Percentiles rank a stretch among this genome's conserved stretches.
These are phyloP conservation scores for Pyrus hybrid DNA, from an alignment of 331 rosid genomes.

Conservation along the genomic window DNA sequence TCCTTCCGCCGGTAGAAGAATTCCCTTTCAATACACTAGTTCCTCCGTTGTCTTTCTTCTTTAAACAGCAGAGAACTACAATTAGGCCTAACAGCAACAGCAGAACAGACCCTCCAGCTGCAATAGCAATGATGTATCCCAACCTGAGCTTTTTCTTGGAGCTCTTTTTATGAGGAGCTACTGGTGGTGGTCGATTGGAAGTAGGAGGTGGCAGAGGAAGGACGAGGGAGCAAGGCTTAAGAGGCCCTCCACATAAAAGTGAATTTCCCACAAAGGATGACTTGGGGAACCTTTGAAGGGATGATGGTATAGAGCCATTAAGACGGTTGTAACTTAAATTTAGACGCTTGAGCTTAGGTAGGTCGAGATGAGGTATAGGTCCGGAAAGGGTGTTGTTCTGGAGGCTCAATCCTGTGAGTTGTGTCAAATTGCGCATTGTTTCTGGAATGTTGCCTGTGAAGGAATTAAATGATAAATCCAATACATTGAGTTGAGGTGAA, in stretches of 20 bases:
- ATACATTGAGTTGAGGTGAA: conserved; percentile 44
- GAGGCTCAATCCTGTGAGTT: no score
- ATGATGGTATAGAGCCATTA: conserved; percentile 75
- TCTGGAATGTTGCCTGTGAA: conserved; percentile 65
- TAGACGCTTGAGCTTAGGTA: conserved; percentile 37
- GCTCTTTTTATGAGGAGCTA: conserved; percentile 20
- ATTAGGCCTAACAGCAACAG: conserved; percentile 47
- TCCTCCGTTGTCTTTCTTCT: conserved; percentile 35
- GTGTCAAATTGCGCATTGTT: conserved; percentile 51
- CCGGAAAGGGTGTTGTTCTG: conserved; percentile 78
- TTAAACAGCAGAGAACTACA: conserved; percentile 40
- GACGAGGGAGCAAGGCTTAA: conserved; percentile 42
- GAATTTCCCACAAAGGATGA: conserved; percentile 77
- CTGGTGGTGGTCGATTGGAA: conserved; percentile 29
- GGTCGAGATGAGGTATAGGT: conserved; percentile 52
- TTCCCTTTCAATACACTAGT: conserved; percentile 43
- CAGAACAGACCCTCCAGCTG: conserved; percentile 54
- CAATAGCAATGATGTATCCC: conserved; percentile 72
- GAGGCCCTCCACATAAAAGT: conserved; percentile 72
- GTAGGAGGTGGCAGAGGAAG: conserved; percentile 51
- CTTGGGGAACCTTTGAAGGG: conserved; percentile 47
- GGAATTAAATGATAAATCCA: conserved; percentile 77
- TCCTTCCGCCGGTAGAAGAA: conserved; percentile 50
- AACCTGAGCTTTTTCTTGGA: no score
- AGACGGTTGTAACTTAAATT: conserved; percentile 74